Evolutionary conservation across 148 eudicot genomes (phyloP).

Genomic region (Nepenthes gracilis): DNA sequence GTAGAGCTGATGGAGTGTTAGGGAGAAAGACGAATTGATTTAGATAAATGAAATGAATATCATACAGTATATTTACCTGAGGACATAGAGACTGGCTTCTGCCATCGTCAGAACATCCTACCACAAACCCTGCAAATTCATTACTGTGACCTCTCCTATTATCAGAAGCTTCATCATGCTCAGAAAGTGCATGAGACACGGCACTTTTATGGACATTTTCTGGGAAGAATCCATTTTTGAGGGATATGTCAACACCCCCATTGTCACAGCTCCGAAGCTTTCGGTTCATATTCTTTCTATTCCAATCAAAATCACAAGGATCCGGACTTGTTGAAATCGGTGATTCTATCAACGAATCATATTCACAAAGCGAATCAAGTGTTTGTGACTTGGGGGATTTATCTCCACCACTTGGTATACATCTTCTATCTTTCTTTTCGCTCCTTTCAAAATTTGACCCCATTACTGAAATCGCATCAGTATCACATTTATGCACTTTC

Average conservation of each 20-base stretch:
- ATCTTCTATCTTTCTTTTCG: slow-evolving; percentile 27
- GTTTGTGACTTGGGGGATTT: slow-evolving; percentile 73
- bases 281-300: slow-evolving; percentile 38
- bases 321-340: slow-evolving; percentile 43
- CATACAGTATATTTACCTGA: slow-evolving; percentile 34
- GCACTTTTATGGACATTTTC: slow-evolving; percentile 29
- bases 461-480: slow-evolving; percentile 36
- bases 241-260: slow-evolving; percentile 60
- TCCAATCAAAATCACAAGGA: slow-evolving; percentile 20
- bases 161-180: slow-evolving; percentile 21
- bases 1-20: too few relatives aligned
- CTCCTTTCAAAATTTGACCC: slow-evolving; percentile 44
- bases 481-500: slow-evolving; percentile 41
- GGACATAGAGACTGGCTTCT: slow-evolving; percentile 74
- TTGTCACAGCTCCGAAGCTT: slow-evolving; percentile 63
- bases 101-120: slow-evolving; percentile 17
- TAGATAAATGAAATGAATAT: background rate
- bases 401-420: slow-evolving; percentile 30
- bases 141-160: slow-evolving; percentile 19
- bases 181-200: slow-evolving; percentile 17
- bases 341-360: slow-evolving; percentile 49
- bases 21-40: too few relatives aligned
- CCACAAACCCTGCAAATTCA: slow-evolving; percentile 59
- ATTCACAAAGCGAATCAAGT: slow-evolving; percentile 41
- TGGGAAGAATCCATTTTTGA: slow-evolving; percentile 68